Percentiles rank a stretch among this genome's conserved stretches.
These are phyloP conservation scores for Metschnikowia henanensis DNA, from an alignment of 805 yeast genomes.

Conservation along the genomic window DNA sequence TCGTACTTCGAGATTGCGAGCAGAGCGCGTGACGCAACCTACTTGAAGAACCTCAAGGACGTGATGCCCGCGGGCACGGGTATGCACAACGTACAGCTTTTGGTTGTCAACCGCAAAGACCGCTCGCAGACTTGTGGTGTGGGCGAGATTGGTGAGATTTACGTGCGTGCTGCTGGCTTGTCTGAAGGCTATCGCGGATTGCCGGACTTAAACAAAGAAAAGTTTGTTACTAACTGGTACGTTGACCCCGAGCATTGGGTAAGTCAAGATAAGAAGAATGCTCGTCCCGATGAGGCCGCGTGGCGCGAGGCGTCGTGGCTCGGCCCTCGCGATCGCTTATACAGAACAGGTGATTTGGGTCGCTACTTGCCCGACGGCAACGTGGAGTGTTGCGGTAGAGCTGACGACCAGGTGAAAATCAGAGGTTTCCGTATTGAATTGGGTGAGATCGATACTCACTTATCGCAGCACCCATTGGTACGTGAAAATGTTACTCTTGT, in stretches of 20 bases:
- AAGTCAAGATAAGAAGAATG: conserved; percentile 48
- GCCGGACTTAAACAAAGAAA: conserved; percentile 84
- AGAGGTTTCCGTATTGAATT: conserved; percentile 98
- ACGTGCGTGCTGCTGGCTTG: conserved; percentile 96
- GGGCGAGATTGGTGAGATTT: conserved; percentile 98
- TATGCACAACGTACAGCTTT: conserved; percentile 90
- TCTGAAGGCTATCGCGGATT: conserved; percentile 95
- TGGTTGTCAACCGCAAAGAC: conserved; percentile 91
- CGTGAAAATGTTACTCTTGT: conserved; percentile 93
- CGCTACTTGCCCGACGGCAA: conserved; percentile 96
- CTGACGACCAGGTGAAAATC: conserved; percentile 97
- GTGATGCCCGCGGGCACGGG: conserved; percentile 99
- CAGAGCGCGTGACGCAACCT: conserved; percentile 63
- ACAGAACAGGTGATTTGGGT: conserved; percentile 97
- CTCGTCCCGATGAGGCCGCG: conserved; percentile 42
- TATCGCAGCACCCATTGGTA: conserved; percentile 89
- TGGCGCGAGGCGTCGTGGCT: conserved; percentile 80
- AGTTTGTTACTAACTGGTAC: conserved; percentile 92
- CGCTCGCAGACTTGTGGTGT: conserved; percentile 92
- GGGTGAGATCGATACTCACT: conserved; percentile 97
- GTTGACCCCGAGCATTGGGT: conserved; percentile 66
- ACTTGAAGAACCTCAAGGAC: conserved; percentile 83
- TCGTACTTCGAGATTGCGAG: conserved; percentile 89
- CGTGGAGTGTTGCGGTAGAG: conserved; percentile 98
- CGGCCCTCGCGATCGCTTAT: conserved; percentile 94